Base-by-base conservation (phyloP, 768 basidiomycete species). In the Rhizopogon rudus region DNA sequence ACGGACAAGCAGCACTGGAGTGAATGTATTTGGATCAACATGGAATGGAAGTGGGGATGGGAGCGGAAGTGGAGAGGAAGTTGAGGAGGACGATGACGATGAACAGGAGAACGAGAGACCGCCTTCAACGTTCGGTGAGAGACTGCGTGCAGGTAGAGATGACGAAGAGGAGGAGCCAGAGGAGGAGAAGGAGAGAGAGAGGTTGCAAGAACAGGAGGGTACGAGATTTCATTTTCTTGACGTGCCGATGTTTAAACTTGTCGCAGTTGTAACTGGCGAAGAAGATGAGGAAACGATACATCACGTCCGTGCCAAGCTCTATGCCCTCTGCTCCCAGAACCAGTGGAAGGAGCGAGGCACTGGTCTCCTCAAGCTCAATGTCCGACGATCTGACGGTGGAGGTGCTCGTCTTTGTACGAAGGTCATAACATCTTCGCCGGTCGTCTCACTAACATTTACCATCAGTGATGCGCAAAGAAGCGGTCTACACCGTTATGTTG, bases 401-500 rank as follows among this genome's bases (percentile, higher is more conserved):
- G 83, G 84, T 14, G 87, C 88, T 53, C 84, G 89, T 43, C 72
- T 91, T 48, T 77, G 89, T 88, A 66, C 41, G 77, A 70, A 53
- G 40, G 57, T 58, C 43, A 48, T 52, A 56, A 29, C 39, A 17
- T 17, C 50, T 35, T 44, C 8, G 12, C 10, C 13, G 10, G 45
- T 56, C 31, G 16, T 48, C 44, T 17, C 52, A 40, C 57, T 64
- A 43, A 67, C 29, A 39, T 31, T 48, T 48, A 51, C 14, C 12
- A 51, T 25, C 61, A 91, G 90, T 92, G 17, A 91, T 92, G 88
- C 81, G 90, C 58, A 91, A 91, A 67, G 90, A 92, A 62, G 90
- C 88, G 0, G 89, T 91, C 17, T 86, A 83, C 65, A 77, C 87
- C 2, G 68, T 91, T 51, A 64, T 92, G 54, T 74, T 92, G 43